Evolutionary conservation across 2,329 filamentous ascomycete genomes (phyloP), one percentile per base, ranked within the genome.

Genomic region (Phaeomoniella chlamydospora): DNA sequence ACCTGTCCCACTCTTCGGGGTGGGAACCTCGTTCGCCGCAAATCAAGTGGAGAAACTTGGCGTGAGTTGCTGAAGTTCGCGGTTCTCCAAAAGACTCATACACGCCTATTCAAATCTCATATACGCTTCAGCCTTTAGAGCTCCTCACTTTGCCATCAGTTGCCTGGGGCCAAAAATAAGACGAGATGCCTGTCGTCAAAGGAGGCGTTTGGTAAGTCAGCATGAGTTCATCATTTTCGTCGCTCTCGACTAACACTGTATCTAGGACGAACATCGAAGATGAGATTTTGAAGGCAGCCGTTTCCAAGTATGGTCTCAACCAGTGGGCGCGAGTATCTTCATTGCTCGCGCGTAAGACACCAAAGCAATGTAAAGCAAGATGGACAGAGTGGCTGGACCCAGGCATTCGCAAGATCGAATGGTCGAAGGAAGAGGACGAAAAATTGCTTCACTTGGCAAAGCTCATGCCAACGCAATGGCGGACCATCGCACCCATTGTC

Each of bases 371-470:
- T 75, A 98, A 98, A 65, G 88, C 90, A 41, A 74, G 90, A 64
- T 98, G 90, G 90, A 77, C 80, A 56, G 88, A 98, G 71, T 98
- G 90, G 88, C 74, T 98, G 46, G 90, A 98, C 54, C 90, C 90
- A 14, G 84, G 83, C 55, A 96, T 98, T 65, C 83, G 88, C 53
- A 98, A 98, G 68, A 90, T 93, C 49, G 90, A 98, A 64, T 98
- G 90, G 88, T 94, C 85, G 55, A 83, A 90, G 53, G 90, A 98
- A 60, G 90, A 98, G 58, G 90, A 98, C 57, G 90, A 98, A 67
- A 94, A 93, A 64, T 70, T 98, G 41, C 63, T 98, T 50, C 90
- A 96, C 53, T 70, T 98, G 52, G 90, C 90, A 42, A 98, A 96
- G 71, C 70, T 98, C 62, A 94, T 98, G 80, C 90, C 90, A 39